Conservation (phyloP, 208 protist genomes). For the Acanthamoeba sp. region DNA sequence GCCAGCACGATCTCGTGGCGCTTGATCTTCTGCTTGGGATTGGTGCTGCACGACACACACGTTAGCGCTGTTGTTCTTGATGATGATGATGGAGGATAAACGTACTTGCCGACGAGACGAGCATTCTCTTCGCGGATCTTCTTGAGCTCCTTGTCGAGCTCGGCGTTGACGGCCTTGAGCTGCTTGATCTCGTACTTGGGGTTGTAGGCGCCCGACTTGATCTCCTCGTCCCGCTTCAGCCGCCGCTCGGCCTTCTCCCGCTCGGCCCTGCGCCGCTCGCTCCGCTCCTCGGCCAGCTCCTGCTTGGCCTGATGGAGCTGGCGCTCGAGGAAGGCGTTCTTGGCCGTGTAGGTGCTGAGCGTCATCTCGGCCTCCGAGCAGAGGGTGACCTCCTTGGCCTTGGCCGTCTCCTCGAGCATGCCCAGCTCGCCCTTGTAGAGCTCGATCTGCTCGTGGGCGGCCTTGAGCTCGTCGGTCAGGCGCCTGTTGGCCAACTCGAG, state of each 20-base stretch:
- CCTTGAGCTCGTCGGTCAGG: not conserved
- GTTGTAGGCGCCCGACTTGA: constrained; percentile 14
- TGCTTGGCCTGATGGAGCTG: constrained; percentile 1
- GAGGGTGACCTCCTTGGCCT: constrained; percentile 20
- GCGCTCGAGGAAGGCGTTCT: constrained; percentile 37
- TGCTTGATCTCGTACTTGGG: constrained; percentile 35
- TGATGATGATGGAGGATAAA: too few species aligned
- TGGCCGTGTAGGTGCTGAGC: not conserved
- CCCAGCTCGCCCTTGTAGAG: not conserved
- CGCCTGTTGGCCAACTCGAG: constrained; percentile 26
- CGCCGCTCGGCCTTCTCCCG: constrained; percentile 9
- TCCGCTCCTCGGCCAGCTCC: not conserved
- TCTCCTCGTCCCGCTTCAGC: not conserved
- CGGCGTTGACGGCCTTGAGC: constrained; percentile 4
- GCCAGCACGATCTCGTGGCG: constrained; percentile 25
- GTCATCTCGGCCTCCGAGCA: constrained; percentile 33
- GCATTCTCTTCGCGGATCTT: constrained; percentile 44
- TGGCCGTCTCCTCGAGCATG: not conserved
- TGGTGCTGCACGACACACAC: too few species aligned
- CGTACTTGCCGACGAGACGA: not conserved
- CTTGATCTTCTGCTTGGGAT: constrained; percentile 74
- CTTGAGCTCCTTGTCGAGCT: constrained; percentile 36
- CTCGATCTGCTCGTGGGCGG: not conserved
- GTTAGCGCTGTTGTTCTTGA: too few species aligned
- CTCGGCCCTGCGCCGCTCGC: not conserved